Conservation (phyloP, 345 rosid genomes). For the Gossypium australe region DNA sequence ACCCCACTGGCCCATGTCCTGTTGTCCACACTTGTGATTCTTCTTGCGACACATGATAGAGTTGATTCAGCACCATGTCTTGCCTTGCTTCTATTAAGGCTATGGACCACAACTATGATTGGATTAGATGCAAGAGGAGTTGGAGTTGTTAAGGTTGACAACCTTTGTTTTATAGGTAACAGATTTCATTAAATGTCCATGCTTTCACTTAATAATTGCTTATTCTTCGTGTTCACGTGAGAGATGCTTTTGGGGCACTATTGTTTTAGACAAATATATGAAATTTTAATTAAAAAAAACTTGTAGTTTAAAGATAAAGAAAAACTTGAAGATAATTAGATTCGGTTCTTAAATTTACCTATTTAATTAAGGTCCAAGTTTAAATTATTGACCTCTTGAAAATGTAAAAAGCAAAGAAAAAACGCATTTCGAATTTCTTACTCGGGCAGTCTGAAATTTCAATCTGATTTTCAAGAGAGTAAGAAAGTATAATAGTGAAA, state of each 20-base stretch:
- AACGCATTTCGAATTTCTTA: neutral
- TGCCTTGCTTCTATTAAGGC: neutral
- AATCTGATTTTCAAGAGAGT: neutral
- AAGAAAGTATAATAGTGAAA: neutral
- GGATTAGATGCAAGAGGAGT: neutral
- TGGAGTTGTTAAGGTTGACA: constrained; percentile 2
- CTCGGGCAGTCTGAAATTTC: neutral
- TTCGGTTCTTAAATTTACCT: too few relatives aligned
- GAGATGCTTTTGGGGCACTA: neutral
- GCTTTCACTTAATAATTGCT: neutral
- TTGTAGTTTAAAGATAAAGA: too few relatives aligned
- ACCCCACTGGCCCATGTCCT: neutral
- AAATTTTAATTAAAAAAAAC: too few relatives aligned
- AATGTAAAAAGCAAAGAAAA: neutral
- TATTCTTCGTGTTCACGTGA: neutral
- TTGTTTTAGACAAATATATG: too few relatives aligned
- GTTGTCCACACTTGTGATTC: neutral
- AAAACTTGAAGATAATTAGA: too few relatives aligned
- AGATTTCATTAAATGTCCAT: neutral
- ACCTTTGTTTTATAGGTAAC: constrained; percentile 4
- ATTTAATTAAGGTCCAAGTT: too few relatives aligned
- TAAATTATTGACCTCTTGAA: neutral
- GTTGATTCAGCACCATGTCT: neutral
- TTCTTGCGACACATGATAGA: neutral
- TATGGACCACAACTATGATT: neutral